A percentile compares a stretch with the other conserved stretches of the same genome.
Evolutionary conservation across 495 filamentous ascomycete genomes (phyloP).

Genomic region (Filosporella fistucella): DNA sequence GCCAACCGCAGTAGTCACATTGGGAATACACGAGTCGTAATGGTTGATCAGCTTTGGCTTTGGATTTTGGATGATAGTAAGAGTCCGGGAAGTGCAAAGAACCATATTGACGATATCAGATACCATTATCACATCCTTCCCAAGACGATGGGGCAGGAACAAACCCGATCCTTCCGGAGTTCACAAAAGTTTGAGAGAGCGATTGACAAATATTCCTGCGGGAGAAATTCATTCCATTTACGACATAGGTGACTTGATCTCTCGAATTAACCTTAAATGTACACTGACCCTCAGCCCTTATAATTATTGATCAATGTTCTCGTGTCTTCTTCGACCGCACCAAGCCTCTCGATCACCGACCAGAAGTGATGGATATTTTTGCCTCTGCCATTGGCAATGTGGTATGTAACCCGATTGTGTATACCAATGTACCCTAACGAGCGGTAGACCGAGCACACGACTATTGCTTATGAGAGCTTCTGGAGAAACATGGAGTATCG

Average conservation of each 20-base stretch:
- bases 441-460: slow-evolving; percentile 32
- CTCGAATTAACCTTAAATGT: background rate
- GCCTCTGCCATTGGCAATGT: slow-evolving; percentile 41
- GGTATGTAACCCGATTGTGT: no score
- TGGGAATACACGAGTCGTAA: slow-evolving; percentile 52
- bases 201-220: slow-evolving; percentile 29
- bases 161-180: slow-evolving; percentile 64
- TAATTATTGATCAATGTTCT: slow-evolving; percentile 62
- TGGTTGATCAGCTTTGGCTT: slow-evolving; percentile 76
- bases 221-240: slow-evolving; percentile 63
- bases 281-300: slow-evolving; percentile 33
- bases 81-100: background rate
- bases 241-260: slow-evolving; percentile 39
- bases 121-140: slow-evolving; percentile 65
- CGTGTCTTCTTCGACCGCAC: slow-evolving; percentile 60
- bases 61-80: slow-evolving; percentile 58
- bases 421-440: no score
- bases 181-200: slow-evolving; percentile 49
- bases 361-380: slow-evolving; percentile 67
- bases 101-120: slow-evolving; percentile 15
- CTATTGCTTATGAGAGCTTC: slow-evolving; percentile 30
- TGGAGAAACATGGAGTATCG: slow-evolving; percentile 31
- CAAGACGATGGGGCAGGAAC: slow-evolving; percentile 61
- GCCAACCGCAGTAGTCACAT: background rate
- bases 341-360: slow-evolving; percentile 51